A percentile compares a stretch with the other conserved stretches of the same genome.
Conservation (phyloP, 352 stramenopile species). For the Stramenopiles sp. region DNA sequence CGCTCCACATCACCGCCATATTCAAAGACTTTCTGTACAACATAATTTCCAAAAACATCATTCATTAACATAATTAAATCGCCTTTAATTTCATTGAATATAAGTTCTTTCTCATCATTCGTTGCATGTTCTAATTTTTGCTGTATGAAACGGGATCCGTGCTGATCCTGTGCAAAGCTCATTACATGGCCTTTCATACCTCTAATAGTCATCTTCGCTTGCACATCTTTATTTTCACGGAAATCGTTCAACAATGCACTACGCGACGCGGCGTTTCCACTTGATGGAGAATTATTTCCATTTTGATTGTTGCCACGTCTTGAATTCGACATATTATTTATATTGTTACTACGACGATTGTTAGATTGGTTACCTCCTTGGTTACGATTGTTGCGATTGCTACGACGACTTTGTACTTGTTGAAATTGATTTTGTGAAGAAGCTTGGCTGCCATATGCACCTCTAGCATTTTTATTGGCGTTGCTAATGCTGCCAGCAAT, state of each 20-base stretch:
- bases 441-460: no score
- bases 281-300: constrained; percentile 29
- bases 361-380: no score
- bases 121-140: constrained; percentile 47
- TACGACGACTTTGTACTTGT: no score
- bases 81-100: constrained; percentile 40
- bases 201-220: constrained; percentile 49
- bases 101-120: constrained; percentile 37
- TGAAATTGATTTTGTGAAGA: no score
- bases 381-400: no score
- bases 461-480: no score
- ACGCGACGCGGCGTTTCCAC: no score
- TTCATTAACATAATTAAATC: constrained; percentile 48
- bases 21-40: constrained; percentile 93
- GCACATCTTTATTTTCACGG: constrained; percentile 27
- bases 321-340: constrained; percentile 23
- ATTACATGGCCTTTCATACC: constrained; percentile 54
- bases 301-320: constrained; percentile 26
- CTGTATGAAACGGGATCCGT: constrained; percentile 65
- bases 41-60: constrained; percentile 96
- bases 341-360: constrained; percentile 18
- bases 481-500: no score
- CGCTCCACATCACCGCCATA: constrained; percentile 55
- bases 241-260: constrained; percentile 52
- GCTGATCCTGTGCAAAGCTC: constrained; percentile 63